Evolutionary conservation across 2,329 filamentous ascomycete species (phyloP).

Genomic region (Lachnellula subtilissima): DNA sequence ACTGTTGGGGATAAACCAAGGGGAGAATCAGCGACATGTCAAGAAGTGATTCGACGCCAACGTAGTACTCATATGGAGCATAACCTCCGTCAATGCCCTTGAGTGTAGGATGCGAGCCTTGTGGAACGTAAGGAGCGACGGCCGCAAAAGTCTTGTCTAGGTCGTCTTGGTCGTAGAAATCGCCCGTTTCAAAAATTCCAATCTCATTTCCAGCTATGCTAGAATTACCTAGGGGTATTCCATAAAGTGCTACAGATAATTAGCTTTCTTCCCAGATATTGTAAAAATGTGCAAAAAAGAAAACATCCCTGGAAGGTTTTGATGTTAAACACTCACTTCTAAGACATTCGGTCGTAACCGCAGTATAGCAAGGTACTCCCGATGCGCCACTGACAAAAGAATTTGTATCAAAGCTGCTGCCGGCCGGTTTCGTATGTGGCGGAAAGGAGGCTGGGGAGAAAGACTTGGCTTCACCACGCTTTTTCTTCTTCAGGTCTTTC

Average conservation of each 20-base stretch:
- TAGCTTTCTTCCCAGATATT: neutral
- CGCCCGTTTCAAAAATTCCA: conserved; percentile 42
- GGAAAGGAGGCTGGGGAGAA: neutral
- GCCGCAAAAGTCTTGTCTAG: conserved; percentile 36
- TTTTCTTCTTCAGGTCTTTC: conserved; percentile 4
- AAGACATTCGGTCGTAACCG: conserved; percentile 5
- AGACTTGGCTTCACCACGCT: neutral
- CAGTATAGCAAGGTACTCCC: neutral
- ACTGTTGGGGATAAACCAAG: conserved; percentile 42
- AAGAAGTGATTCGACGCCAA: conserved; percentile 36
- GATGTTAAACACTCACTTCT: neutral
- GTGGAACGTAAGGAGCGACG: conserved; percentile 29
- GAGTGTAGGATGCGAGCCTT: conserved; percentile 35
- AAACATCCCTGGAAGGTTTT: neutral
- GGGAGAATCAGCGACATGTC: conserved; percentile 33
- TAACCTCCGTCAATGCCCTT: conserved; percentile 36
- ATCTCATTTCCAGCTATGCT: conserved; percentile 33
- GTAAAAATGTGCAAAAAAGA: no score
- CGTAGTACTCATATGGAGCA: conserved; percentile 26
- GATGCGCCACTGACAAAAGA: neutral
- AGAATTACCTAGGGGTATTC: conserved; percentile 42
- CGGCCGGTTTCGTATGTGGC: neutral
- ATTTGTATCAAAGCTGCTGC: neutral
- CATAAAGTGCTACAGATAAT: conserved; percentile 24
- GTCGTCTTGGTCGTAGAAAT: conserved; percentile 40